These are phyloP conservation scores for Pythium sp. DNA, from an alignment of 352 stramenopile species.

Conservation along the genomic window DNA sequence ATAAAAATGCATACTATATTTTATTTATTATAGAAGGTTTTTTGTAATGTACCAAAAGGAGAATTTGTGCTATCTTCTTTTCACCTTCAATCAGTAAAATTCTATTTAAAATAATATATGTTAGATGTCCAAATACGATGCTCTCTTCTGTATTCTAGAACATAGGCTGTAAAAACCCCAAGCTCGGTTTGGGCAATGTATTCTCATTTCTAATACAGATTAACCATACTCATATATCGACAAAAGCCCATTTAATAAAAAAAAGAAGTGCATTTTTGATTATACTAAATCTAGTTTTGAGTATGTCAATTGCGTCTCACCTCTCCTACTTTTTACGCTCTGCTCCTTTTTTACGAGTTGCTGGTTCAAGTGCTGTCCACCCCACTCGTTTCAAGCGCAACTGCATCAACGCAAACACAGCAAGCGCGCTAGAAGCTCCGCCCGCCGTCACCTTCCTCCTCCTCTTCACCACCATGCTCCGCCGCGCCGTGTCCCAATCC, in stretches of 20 bases:
- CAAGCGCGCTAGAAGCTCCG: constrained; percentile 1
- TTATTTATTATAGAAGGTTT: no score
- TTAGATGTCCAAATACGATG: no score
- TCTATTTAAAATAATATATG: no score
- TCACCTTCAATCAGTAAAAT: no score
- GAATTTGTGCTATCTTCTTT: no score
- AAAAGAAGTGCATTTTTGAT: background rate
- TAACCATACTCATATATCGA: background rate
- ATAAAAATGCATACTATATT: no score
- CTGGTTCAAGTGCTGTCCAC: constrained; percentile 9
- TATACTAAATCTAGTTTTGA: background rate
- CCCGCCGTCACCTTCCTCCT: background rate
- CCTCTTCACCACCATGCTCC: constrained; percentile 38
- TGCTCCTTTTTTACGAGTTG: constrained; percentile 2
- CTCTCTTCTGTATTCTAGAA: constrained; percentile 6
- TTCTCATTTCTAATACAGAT: background rate
- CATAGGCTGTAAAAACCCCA: constrained; percentile 9
- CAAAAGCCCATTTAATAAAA: background rate
- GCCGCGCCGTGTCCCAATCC: constrained; percentile 39
- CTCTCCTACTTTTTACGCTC: constrained; percentile 2
- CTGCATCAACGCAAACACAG: constrained; percentile 11
- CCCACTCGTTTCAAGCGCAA: constrained; percentile 19
- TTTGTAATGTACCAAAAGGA: no score
- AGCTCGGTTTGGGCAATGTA: background rate
- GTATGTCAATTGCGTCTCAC: background rate